Evolutionary conservation across 306 rosid genomes (phyloP), one percentile per base, ranked within the genome.

Genomic region (Psophocarpus tetragonolobus): DNA sequence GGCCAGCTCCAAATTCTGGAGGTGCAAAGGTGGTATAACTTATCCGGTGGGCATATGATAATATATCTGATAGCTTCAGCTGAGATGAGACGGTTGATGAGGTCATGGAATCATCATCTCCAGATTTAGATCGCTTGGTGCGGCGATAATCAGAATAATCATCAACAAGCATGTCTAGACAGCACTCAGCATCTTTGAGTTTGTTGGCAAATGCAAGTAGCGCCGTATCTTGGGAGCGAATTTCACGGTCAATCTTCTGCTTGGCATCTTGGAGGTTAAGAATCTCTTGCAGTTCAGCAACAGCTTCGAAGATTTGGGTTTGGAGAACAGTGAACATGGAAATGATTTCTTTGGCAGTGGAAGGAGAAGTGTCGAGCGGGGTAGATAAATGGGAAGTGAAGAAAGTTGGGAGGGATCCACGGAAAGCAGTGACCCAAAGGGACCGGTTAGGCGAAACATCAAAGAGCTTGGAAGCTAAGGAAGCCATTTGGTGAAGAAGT

Each of bases 1-100:
- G 90, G 21, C 97, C 97, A 3, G 97, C 95, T 23, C 98, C 97
- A 39, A 90, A 94, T 78, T 94, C 97, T 5, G 98, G 98, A 0
- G 97, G 97, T 0, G 98, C 98, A 68, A 94, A 94, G 24, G 98
- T 94, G n/a, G 98, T 94, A 82, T 94, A 94, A 63, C 98, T 92
- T 77, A 94, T 90, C 23, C 79, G 79, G 66, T 94, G 97, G 14
- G 97, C 97, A 82, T 90, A 92, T 3, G 98, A 92, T 44, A 94
- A 81, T 76, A 94, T 86, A 79, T 92, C 89, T 0, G 92, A 76
- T 7, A 92, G 79, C 20, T 83, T 89, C 82, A 94, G 81, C 84
- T 80, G 89, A 23, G 95, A 87, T 6, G 89, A 80, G 75, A 94
- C 91, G 0, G 97, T 90, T 2, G 97, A 86, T 6, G 85, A 69